Evolutionary conservation across 2,329 filamentous ascomycete species (phyloP), one percentile per base, ranked within the genome.

Genomic region (Trichoderma sp.): DNA sequence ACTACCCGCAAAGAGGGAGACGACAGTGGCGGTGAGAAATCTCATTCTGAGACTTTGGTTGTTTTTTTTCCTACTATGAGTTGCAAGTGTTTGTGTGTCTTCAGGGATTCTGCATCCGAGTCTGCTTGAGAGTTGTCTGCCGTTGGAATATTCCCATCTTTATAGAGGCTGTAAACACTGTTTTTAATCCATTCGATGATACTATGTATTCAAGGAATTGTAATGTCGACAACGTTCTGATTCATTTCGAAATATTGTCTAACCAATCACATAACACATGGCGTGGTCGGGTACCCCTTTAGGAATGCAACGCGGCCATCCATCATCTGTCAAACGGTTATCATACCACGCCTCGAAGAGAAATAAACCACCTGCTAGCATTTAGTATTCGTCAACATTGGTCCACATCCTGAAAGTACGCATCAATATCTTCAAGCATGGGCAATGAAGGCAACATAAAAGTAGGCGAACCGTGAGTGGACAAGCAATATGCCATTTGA

Each of bases 1-100:
- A 37, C 34, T 54, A 35, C 65, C 48, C 32, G 48, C 65, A 9
- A 67, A 45, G 58, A 63, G 19, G 25, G 64, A 56, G 64, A 60
- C 59, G 27, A 48, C 8, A 13, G 57, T 45, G n/a, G 48, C 19
- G n/a, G 48, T 22, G 42, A 58, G 34, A 37, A 66, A 64, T 5
- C 10, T 52, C 65, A 67, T 67, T 45, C 48, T 56, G 27, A 29
- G 8, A 27, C 19, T 12, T 22, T 15, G 7, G 1, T 4, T 19
- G 27, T 22, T 29, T 17, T 12, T 4, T 70, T 12, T 2, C 60
- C 7, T 15, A 17, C 9, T 25, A 15, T 42, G 25, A 10, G n/a
- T 2, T 54, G 13, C 12, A 45, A 2, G 22, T 29, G 32, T 10
- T 52, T 50, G 19, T 7, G 10, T 22, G 25, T 48, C 2, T 27